Base-by-base conservation (phyloP, 108 stramenopile genomes). In the Cyclostephanos invisitatus region DNA sequence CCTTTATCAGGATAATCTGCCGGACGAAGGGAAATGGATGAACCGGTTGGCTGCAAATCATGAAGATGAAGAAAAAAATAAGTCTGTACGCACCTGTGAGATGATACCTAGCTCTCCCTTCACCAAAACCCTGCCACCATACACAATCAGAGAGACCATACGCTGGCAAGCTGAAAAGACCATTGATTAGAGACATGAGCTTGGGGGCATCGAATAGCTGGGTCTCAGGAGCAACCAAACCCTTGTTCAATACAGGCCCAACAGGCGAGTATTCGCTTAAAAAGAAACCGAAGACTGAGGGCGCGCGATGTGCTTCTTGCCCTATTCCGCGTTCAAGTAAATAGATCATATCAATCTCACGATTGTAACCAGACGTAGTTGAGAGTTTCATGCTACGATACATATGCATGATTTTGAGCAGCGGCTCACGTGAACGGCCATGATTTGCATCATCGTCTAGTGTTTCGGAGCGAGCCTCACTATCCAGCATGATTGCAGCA, bases 241-340 rank as follows among this genome's bases (percentile, higher is more conserved):
- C 64, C 24, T 73, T 69, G 25, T 67, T 59, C 0, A 74, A 37
- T 24, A 80, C 60, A n/a, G 64, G 70, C 7, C 89, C 89, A 25
- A 67, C 47, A 7, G 86, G 83, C 46, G 61, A 60, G 57, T 75
- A 87, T 48, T 83, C 81, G 18, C 79, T 76, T 20, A 64, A 67
- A 67, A 86, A 91, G 68, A 86, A 91, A 38, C 70, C 70, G 60
- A 88, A 91, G 5, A 91, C 86, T n/a, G 68, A 74, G 7, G 87
- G 85, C 28, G 81, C 50, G 20, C 73, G 10, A 58, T 80, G 73
- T 11, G 73, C 53, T 59, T 70, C 77, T 65, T 87, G 78, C 7
- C 80, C 83, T 35, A 83, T 58, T n/a, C 62, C 63, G 12, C 53
- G 61, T 8, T 70, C 63, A 32, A 36, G 42, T 20, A 70, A 40